Evolutionary conservation across 2,329 filamentous ascomycete species (phyloP).

Genomic region (Helicocarpus griseus): DNA sequence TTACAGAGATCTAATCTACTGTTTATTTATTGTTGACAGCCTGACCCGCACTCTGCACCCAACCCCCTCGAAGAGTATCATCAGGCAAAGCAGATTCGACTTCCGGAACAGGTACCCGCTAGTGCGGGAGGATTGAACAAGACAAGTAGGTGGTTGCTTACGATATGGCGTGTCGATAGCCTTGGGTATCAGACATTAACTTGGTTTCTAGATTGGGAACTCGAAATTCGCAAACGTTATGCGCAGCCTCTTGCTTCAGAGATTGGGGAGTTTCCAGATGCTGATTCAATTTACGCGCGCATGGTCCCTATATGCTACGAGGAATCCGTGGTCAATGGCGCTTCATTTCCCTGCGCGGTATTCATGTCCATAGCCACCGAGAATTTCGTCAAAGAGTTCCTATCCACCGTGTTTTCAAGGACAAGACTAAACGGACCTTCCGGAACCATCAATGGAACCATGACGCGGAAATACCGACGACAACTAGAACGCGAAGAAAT

Average conservation of each 20-base stretch:
- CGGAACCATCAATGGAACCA: slow-evolving; percentile 59
- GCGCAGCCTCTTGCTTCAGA: slow-evolving; percentile 51
- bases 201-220: slow-evolving; percentile 44
- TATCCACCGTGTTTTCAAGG: slow-evolving; percentile 46
- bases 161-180: neutral
- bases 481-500: slow-evolving; percentile 70
- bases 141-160: slow-evolving; percentile 48
- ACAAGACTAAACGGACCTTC: slow-evolving; percentile 50
- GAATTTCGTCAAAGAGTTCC: slow-evolving; percentile 53
- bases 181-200: neutral
- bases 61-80: slow-evolving; percentile 36
- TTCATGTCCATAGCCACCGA: slow-evolving; percentile 53
- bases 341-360: slow-evolving; percentile 45
- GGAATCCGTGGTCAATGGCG: slow-evolving; percentile 48
- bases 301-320: slow-evolving; percentile 59
- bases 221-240: slow-evolving; percentile 57
- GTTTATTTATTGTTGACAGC: slow-evolving; percentile 16
- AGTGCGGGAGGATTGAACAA: slow-evolving; percentile 68
- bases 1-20: neutral
- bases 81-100: slow-evolving; percentile 38
- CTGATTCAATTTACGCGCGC: slow-evolving; percentile 46
- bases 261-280: slow-evolving; percentile 53
- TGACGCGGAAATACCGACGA: slow-evolving; percentile 67
- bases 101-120: slow-evolving; percentile 54
- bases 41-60: slow-evolving; percentile 25